Conservation (phyloP, 192 early-diverging fungal species). For the Rhizophagus sp. region DNA sequence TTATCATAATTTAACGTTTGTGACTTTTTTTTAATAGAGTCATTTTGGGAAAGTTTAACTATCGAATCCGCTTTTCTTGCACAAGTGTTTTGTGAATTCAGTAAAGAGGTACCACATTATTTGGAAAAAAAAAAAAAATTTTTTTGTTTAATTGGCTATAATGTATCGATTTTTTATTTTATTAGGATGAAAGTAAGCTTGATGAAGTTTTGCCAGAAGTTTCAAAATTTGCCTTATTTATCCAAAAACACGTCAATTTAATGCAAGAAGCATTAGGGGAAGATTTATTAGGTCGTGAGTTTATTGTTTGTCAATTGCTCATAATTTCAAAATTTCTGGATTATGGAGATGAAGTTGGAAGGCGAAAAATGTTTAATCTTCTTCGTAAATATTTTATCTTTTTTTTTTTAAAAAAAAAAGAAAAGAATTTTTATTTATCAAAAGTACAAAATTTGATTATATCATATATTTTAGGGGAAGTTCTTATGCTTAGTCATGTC, state of each 20-base stretch:
- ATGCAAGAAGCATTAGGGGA: slow-evolving; percentile 50
- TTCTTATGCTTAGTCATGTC: slow-evolving; percentile 74
- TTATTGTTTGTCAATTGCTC: slow-evolving; percentile 73
- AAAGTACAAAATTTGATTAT: neutral
- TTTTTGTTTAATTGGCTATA: neutral
- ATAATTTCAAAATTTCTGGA: slow-evolving; percentile 75
- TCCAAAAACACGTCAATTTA: slow-evolving; percentile 55
- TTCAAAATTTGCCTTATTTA: slow-evolving; percentile 54
- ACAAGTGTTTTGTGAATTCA: slow-evolving; percentile 46
- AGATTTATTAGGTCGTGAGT: slow-evolving; percentile 54
- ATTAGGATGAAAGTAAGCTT: slow-evolving; percentile 60
- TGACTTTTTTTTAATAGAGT: slow-evolving; percentile 33
- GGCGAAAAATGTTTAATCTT: slow-evolving; percentile 75
- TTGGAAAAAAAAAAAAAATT: neutral
- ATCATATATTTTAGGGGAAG: slow-evolving; percentile 54
- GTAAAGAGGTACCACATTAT: slow-evolving; percentile 40
- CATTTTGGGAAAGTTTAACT: slow-evolving; percentile 58
- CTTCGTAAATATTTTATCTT: slow-evolving; percentile 55
- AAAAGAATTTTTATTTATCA: neutral
- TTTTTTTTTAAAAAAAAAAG: neutral
- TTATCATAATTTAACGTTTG: slow-evolving; percentile 5
- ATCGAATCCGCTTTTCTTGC: slow-evolving; percentile 53
- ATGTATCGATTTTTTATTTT: slow-evolving; percentile 43
- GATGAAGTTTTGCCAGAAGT: slow-evolving; percentile 73
- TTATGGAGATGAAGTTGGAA: slow-evolving; percentile 88